phyloP scores from a whole-genome alignment of 208 protist species.

The Acanthamoeba lenticulata region DNA sequence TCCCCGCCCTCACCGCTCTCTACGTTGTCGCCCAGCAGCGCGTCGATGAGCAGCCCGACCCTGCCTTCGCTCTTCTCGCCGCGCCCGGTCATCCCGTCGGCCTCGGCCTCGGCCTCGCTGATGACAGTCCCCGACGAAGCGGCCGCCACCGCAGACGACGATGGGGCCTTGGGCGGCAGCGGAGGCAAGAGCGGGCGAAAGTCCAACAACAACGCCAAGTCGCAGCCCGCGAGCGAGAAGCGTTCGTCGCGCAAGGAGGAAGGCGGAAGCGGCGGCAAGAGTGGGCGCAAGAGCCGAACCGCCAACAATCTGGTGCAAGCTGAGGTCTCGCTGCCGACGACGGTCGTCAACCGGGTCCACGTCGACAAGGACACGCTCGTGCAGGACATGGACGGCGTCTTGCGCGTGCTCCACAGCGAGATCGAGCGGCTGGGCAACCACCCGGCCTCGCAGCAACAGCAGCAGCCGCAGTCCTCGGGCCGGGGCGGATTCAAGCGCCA shows the following conservation, averaged over 20 bases:
- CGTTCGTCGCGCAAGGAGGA: neutral
- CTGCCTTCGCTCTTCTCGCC: neutral
- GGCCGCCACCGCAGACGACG: neutral
- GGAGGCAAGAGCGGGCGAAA: neutral
- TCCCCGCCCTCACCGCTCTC: neutral
- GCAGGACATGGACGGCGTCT: slow-evolving; percentile 30
- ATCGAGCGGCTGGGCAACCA: neutral
- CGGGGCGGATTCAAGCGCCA: neutral
- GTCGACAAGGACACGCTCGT: slow-evolving; percentile 14
- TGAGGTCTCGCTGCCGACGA: slow-evolving; percentile 8
- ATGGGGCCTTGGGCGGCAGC: neutral
- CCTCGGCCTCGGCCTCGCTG: neutral
- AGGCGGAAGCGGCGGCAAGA: neutral
- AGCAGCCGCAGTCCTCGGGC: neutral
- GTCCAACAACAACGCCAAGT: neutral
- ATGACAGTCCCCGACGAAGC: neutral
- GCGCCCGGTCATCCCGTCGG: neutral
- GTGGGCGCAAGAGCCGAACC: neutral
- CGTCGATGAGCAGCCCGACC: neutral
- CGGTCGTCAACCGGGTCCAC: neutral
- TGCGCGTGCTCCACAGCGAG: neutral
- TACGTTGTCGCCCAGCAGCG: neutral
- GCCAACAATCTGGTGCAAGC: neutral
- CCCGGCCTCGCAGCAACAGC: neutral
- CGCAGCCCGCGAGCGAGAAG: neutral